Percentiles rank a stretch among this genome's conserved stretches.
phyloP scores from a whole-genome alignment of 2,329 filamentous ascomycete species.

The Penicillium concentricum region DNA sequence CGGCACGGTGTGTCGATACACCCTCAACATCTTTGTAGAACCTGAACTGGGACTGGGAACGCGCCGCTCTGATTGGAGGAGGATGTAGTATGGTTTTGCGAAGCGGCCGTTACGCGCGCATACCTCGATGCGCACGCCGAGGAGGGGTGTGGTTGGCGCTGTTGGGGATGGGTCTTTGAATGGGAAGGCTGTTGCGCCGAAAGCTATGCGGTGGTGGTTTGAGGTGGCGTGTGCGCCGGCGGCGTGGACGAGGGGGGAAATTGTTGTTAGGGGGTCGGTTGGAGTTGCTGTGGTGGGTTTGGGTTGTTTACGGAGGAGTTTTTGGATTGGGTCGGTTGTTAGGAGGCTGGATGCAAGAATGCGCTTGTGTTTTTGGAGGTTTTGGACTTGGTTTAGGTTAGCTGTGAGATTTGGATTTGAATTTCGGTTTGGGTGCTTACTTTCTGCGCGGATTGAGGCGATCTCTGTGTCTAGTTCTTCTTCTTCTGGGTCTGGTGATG shows the following conservation, averaged over 20 bases:
- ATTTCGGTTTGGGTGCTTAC: constrained; percentile 24
- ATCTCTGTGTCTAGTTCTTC: constrained; percentile 44
- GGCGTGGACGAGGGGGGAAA: constrained; percentile 34
- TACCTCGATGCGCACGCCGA: constrained; percentile 46
- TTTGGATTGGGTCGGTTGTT: constrained; percentile 39
- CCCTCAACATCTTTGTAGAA: constrained; percentile 26
- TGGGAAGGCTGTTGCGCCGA: constrained; percentile 47
- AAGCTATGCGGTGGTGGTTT: constrained; percentile 47
- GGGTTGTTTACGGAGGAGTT: constrained; percentile 24
- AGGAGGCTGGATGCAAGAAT: constrained; percentile 44
- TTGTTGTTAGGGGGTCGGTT: constrained; percentile 26
- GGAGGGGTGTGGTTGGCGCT: constrained; percentile 25
- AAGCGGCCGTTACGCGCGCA: constrained; percentile 41
- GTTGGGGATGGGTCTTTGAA: constrained; percentile 46
- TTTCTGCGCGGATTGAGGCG: constrained; percentile 40
- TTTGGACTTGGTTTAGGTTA: constrained; percentile 35
- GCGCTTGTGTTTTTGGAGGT: constrained; percentile 39
- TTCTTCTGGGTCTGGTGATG: constrained; percentile 22
- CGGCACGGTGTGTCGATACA: constrained; percentile 48
- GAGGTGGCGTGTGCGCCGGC: constrained; percentile 34
- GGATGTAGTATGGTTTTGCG: constrained; percentile 45
- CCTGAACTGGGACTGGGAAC: neutral
- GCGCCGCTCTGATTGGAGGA: constrained; percentile 34
- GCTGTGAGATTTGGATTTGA: neutral
- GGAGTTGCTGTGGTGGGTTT: constrained; percentile 6